Base-by-base conservation (phyloP, 129 eudicot genomes). In the Erigeron canadensis region DNA sequence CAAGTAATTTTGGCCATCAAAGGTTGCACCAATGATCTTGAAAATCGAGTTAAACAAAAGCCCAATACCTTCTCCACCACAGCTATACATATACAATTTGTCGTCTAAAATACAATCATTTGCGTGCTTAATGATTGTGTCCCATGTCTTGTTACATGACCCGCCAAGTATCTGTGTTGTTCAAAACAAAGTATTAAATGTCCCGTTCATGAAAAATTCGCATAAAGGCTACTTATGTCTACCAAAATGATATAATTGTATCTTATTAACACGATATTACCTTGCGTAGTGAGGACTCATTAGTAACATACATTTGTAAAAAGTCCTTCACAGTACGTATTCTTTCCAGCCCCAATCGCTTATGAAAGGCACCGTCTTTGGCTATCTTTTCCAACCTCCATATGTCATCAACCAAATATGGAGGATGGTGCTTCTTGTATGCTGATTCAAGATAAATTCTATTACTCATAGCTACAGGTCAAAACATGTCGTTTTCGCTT, bases 341-440 rank as follows among this genome's bases (percentile, higher is more conserved):
- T 50, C 75, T 75, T 0, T 28, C 5, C 8, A 12, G 18, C 45
- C 69, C 71, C 75, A 89, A 74, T 43, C 83, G 76, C 63, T 71
- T 76, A 66, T 81, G 91, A 57, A 81, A 84, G 23, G 80, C 77
- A 15, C 98, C 98, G 17, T 85, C 86, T 85, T 89, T 87, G 8
- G 94, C 91, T 50, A 92, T 89, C 76, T 75, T 84, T 53, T 81
- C 82, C 83, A 92, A 72, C 6, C 95, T 89, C 98, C 98, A 93
- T 22, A 89, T 63, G 15, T 89, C 90, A 81, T 93, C 98, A 46
- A 28, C 68, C 62, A 80, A 67, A 56, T 79, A 68, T 42, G 95
- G 98, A 28, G 89, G 94, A 57, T 80, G 71, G 64, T 89, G 95
- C 81, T 93, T 93, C 84, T 80, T 72, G 79, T 89, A 85, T 64